A percentile compares a stretch with the other conserved stretches of the same genome.
phyloP scores from a whole-genome alignment of 305 asterid species.

The Andrographis paniculata region DNA sequence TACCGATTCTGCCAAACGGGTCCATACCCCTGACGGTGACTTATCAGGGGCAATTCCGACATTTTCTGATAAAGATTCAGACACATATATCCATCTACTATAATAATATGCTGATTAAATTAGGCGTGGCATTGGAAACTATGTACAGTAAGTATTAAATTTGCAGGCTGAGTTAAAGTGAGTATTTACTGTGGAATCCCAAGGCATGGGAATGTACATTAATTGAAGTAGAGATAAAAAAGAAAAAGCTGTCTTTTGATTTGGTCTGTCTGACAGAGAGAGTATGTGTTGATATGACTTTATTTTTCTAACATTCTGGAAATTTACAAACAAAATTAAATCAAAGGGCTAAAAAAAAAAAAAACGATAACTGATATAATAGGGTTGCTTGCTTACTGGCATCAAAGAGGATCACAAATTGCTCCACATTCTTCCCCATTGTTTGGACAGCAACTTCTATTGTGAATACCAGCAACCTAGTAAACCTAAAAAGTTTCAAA shows the following conservation, averaged over 20 bases:
- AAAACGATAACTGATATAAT: conserved; percentile 1
- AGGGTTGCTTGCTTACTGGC: conserved; percentile 70
- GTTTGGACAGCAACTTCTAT: conserved; percentile 86
- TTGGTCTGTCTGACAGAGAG: conserved; percentile 27
- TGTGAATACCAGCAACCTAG: conserved; percentile 73
- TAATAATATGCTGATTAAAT: conserved; percentile 22
- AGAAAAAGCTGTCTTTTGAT: conserved; percentile 32
- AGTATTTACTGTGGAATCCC: conserved; percentile 41
- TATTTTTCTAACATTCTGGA: no score
- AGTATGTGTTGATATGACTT: conserved; percentile 14
- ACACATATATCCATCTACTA: not conserved
- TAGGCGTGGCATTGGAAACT: conserved; percentile 71
- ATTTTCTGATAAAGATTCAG: conserved; percentile 34
- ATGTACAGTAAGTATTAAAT: conserved; percentile 24
- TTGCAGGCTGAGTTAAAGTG: conserved; percentile 30
- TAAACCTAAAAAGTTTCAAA: conserved; percentile 35
- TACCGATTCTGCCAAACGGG: conserved; percentile 25
- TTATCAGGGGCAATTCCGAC: conserved; percentile 58
- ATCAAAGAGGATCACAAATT: conserved; percentile 74
- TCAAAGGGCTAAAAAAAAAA: not conserved
- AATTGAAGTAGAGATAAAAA: conserved; percentile 33
- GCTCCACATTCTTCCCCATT: conserved; percentile 71
- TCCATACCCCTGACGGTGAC: conserved; percentile 35
- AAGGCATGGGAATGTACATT: conserved; percentile 44
- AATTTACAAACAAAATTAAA: no score